Base-by-base conservation (phyloP, 2,329 filamentous ascomycete species). In the Colletotrichum spinosum region DNA sequence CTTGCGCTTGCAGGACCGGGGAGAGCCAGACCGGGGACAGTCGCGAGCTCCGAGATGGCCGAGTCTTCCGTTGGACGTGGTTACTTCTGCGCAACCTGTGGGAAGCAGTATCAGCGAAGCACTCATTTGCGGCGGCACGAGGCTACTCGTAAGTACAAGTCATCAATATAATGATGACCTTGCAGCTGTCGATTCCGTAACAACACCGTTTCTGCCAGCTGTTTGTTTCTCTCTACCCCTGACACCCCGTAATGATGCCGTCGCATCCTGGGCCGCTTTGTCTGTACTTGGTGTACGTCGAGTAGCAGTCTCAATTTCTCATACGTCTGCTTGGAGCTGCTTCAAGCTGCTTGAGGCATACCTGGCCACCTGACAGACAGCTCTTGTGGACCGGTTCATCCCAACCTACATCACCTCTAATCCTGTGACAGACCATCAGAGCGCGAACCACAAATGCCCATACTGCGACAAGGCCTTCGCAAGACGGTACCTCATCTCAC, bases 81-180 rank as follows among this genome's bases (percentile, higher is more conserved):
- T 11, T 59, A 66, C 41, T 53, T 48, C 6, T 71, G 70, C 65
- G 55, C 65, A 17, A 70, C 64, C 33, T 73, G 72, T 49, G 70
- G 71, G 9, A 73, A 71, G 55, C 59, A 67, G 33, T 73, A 72
- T 60, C 71, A 72, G 55, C 67, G 70, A 33, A 73, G 69, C 58
- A 69, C 70, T 33, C 72, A 73, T 54, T 69, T 72, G 15, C 70
- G 71, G 33, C 70, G 72, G 11, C 71, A 73, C 55, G 71, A 73
- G 61, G 66, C 71, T 15, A 72, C 70, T 10, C 72, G 71, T 72
- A 55, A 69, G 72, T 68, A 11, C 4, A 8, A 4, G 8, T 13
- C 4, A 25, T 15, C 4, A 25, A 6, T 42, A 5, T 11, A 8
- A 38, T 8, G 13, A 12, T 44, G 11, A 25, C 25, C 25, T n/a